Evolutionary conservation across 345 rosid species (phyloP).

Genomic region (Camelina sativa): DNA sequence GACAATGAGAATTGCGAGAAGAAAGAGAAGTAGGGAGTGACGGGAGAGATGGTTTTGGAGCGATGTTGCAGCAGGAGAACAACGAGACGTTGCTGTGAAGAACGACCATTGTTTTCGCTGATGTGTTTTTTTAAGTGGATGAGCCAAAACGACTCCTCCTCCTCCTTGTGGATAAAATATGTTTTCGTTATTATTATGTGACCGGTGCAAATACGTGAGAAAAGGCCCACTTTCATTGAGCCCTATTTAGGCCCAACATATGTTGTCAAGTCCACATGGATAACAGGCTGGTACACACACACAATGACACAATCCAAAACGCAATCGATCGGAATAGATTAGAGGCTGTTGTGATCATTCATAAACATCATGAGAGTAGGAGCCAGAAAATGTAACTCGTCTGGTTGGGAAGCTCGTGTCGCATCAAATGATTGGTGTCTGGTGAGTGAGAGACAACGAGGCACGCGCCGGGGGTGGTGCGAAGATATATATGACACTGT

Average conservation of each 20-base stretch:
- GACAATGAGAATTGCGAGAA: slow-evolving; percentile 33
- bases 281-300: slow-evolving; percentile 21
- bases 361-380: slow-evolving; percentile 4
- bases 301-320: slow-evolving; percentile 17
- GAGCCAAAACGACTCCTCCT: slow-evolving; percentile 17
- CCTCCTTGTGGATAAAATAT: slow-evolving; percentile 35
- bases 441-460: slow-evolving; percentile 37
- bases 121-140: slow-evolving; percentile 6
- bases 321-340: neutral
- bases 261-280: neutral
- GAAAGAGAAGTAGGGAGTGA: slow-evolving; percentile 20
- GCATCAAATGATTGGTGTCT: slow-evolving; percentile 45
- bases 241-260: neutral
- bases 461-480: slow-evolving; percentile 38
- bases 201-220: neutral
- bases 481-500: too few relatives aligned
- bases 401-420: neutral
- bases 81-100: slow-evolving; percentile 57
- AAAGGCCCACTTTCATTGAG: slow-evolving; percentile 14
- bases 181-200: neutral
- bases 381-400: neutral
- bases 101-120: slow-evolving; percentile 49
- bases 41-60: slow-evolving; percentile 43
- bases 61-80: slow-evolving; percentile 46
- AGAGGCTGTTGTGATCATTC: neutral